Conservation (phyloP, 1,139 yeast genomes). For the Yamadazyma dendronema region DNA sequence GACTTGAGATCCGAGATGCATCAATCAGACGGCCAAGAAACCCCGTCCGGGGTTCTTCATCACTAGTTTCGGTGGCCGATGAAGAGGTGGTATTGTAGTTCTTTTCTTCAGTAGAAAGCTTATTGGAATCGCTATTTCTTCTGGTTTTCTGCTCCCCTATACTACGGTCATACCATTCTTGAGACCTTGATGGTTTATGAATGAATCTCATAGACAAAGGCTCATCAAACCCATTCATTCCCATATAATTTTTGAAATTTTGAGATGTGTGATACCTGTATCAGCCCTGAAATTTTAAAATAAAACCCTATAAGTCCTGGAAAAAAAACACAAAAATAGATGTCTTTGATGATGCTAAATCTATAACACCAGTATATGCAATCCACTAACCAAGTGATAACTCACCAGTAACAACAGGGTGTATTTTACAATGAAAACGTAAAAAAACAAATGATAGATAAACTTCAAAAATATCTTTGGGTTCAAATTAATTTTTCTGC, state of each 20-base stretch:
- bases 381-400: background rate
- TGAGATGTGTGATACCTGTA: constrained; percentile 1
- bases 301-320: background rate
- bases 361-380: background rate
- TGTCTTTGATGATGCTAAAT: background rate
- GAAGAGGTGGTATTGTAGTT: background rate
- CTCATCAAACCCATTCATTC: constrained; percentile 14
- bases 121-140: constrained; percentile 29
- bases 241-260: background rate
- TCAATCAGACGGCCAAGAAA: background rate
- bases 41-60: background rate
- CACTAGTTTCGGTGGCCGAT: background rate
- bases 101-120: constrained; percentile 3
- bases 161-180: constrained; percentile 30
- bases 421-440: background rate
- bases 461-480: background rate
- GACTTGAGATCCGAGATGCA: background rate
- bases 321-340: no score
- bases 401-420: background rate
- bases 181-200: constrained; percentile 42
- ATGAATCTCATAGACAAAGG: constrained; percentile 40
- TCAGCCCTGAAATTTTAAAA: background rate
- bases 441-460: background rate
- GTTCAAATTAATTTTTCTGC: constrained; percentile 1
- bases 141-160: constrained; percentile 30